Conservation (phyloP, 805 yeast species). For the Wickerhamomyces canadensis region DNA sequence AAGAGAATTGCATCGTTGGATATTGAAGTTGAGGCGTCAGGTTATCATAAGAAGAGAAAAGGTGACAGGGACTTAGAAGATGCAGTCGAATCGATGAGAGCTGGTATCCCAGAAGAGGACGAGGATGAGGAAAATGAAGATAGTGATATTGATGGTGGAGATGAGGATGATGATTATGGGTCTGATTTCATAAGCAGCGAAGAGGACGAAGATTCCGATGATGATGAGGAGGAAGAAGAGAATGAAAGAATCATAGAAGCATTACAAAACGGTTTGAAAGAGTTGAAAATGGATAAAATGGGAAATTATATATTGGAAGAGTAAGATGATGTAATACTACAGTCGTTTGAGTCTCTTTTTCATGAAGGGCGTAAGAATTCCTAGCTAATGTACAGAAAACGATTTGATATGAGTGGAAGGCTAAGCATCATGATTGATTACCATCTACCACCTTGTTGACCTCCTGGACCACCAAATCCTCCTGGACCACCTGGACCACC, state of each 20-base stretch:
- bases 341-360: background rate
- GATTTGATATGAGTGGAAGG: too few species aligned
- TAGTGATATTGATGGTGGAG: constrained; percentile 38
- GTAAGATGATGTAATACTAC: background rate
- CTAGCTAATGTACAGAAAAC: too few species aligned
- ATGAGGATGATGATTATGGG: constrained; percentile 36
- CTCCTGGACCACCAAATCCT: constrained; percentile 1
- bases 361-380: background rate
- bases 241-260: constrained; percentile 68
- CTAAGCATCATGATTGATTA: background rate
- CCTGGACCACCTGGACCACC: constrained; percentile 9
- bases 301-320: constrained; percentile 73
- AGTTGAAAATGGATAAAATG: constrained; percentile 73
- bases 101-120: constrained; percentile 28
- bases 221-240: constrained; percentile 37
- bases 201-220: constrained; percentile 31
- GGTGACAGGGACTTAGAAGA: constrained; percentile 66
- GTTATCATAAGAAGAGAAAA: constrained; percentile 54
- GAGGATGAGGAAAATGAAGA: constrained; percentile 7
- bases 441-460: constrained; percentile 12
- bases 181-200: constrained; percentile 26
- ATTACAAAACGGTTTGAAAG: constrained; percentile 52
- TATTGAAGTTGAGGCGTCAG: constrained; percentile 87
- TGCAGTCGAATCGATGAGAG: constrained; percentile 67
- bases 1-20: constrained; percentile 66